phyloP scores from a whole-genome alignment of 805 yeast species.

The Metschnikowia hibisci region DNA sequence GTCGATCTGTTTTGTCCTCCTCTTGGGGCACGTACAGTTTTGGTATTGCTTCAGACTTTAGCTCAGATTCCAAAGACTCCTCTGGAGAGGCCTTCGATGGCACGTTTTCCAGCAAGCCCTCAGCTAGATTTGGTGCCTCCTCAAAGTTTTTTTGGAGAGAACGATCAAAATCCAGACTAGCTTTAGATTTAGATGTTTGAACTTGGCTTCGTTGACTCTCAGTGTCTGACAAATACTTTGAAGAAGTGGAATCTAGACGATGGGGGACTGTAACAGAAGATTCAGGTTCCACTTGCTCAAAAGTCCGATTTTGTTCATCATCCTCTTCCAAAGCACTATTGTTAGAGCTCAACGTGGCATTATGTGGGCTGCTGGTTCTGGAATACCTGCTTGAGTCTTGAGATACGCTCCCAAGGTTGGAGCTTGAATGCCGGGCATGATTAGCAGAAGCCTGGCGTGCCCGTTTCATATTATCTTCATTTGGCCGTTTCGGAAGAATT shows the following conservation, averaged over 20 bases:
- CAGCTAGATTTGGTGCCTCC: not conserved
- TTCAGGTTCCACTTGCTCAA: not conserved
- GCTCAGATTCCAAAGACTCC: too few relatives aligned
- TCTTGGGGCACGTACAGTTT: too few relatives aligned
- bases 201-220: not conserved
- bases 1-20: too few relatives aligned
- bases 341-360: too few relatives aligned
- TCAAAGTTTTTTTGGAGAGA: constrained; percentile 1
- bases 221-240: not conserved
- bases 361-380: not conserved
- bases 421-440: constrained; percentile 1
- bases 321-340: not conserved
- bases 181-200: not conserved
- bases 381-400: not conserved
- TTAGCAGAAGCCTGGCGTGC: constrained; percentile 16
- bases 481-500: constrained; percentile 17
- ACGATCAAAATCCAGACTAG: not conserved
- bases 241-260: not conserved
- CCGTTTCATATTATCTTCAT: constrained; percentile 10
- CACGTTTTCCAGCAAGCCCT: too few relatives aligned
- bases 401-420: not conserved
- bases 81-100: too few relatives aligned
- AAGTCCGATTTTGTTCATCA: not conserved
- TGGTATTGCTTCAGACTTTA: too few relatives aligned
- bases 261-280: not conserved